Evolutionary conservation across 129 eudicot genomes (phyloP), one percentile per base, ranked within the genome.

Genomic region (Artemisia annua): DNA sequence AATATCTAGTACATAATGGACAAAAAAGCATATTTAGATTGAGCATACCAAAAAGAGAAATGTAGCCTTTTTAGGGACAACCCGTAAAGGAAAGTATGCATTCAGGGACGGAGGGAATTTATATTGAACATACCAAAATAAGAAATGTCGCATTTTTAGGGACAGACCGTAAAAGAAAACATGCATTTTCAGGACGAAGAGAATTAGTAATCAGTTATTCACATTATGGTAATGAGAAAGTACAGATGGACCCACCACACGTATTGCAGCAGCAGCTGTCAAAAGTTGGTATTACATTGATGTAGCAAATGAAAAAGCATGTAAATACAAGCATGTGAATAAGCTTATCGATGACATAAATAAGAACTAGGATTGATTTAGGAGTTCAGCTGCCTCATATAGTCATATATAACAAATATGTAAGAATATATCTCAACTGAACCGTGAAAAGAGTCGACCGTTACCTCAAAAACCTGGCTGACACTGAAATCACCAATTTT

Each of bases 391-490:
- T 10, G 17, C 13, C 68, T 59, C 70, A 51, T 50, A 50, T 70
- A 39, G 15, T 59, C 70, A 51, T 50, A 49, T 70, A 39, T 20
- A 71, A 39, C 3, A 13, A 18, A 39, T 28, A 18, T 64, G 6
- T 51, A 11, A 1, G 19, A 51, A 19, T 9, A 16, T 74, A n/a
- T 8, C 15, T 52, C 46, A 26, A 17, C 3, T n/a, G 49, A 12
- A 55, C 48, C 58, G 15, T 54, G 30, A 64, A 44, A 74, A 46
- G n/a, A 63, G 65, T 11, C 26, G 32, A 46, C 35, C 73, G 69
- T 62, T 84, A 94, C 97, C 98, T 94, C 97, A 83, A 88, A 90
- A 79, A 90, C 94, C 82, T 94, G 98, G 83, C 98, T 94, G 63
- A 94, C 98, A 73, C 98, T 88, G 83, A 90, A 94, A 78, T 94